Conservation (phyloP, 345 rosid species). For the Eucalyptus tenuipes region DNA sequence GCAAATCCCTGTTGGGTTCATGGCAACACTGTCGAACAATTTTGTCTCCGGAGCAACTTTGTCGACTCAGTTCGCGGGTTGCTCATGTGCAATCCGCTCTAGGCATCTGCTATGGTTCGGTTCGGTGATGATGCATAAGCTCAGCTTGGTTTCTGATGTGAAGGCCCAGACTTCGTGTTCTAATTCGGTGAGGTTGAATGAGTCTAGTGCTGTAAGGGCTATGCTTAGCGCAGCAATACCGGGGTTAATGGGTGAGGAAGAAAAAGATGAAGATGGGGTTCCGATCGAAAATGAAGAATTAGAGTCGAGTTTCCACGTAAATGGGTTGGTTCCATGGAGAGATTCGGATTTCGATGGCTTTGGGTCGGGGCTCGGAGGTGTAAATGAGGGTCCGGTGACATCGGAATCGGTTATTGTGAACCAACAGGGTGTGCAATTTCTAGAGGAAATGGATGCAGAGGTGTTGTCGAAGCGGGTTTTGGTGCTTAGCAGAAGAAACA, state of each 20-base stretch:
- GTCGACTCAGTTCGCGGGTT: background rate
- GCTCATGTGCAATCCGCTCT: background rate
- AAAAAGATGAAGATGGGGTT: background rate
- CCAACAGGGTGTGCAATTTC: slow-evolving; percentile 23
- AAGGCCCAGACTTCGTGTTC: background rate
- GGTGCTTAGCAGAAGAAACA: slow-evolving; percentile 63
- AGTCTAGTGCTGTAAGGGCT: background rate
- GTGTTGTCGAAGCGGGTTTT: slow-evolving; percentile 53
- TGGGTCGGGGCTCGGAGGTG: background rate
- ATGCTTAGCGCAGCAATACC: background rate
- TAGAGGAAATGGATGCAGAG: slow-evolving; percentile 60
- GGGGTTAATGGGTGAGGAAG: slow-evolving; percentile 1
- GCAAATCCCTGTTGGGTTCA: background rate
- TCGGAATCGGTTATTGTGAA: background rate
- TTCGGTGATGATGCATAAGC: background rate
- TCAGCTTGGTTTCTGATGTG: background rate
- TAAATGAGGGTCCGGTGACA: background rate
- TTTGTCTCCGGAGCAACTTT: background rate
- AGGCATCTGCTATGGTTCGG: background rate
- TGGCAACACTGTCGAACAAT: background rate
- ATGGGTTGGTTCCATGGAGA: slow-evolving; percentile 5
- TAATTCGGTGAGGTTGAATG: background rate
- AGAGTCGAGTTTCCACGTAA: background rate
- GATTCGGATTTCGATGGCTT: background rate
- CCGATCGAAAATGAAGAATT: background rate